Evolutionary conservation across 1,284 basidiomycete species (phyloP), one percentile per base, ranked within the genome.

Genomic region (Boletus semigastroideus): DNA sequence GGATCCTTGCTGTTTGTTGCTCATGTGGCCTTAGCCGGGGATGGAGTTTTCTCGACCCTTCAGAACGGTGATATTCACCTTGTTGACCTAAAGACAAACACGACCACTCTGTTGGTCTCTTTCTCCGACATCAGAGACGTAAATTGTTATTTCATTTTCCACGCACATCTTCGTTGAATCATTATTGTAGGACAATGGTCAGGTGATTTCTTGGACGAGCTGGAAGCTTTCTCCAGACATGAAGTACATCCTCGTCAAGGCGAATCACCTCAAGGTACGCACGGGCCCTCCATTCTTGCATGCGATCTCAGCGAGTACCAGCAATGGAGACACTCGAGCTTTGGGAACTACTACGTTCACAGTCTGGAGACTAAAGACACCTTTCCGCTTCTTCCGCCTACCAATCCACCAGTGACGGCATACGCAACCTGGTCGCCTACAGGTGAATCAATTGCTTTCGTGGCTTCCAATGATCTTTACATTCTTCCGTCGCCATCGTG

Each of bases 291-390:
- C 25, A 28, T 25, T 30, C 16, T 44, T n/a, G 5, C 2, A 13
- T 9, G 13, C 7, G 28, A 25, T 49, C 39, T 59, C 47, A 51
- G 31, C 30, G 5, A 27, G 20, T 34, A 46, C 51, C 57, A 92
- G 84, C 92, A 95, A 85, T 99, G 95, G 94, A 81, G 96, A 34
- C 82, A 90, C 68, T 97, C 94, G 9, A 86, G 83, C 48, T 88
- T 89, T 65, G 87, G 87, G 20, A 95, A 95, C 68, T 94, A 93
- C 64, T 97, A 90, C 71, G 77, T 98, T 19, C 90, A 89, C 75
- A 70, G 82, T 78, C 68, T 86, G 58, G 67, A 75, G 64, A 73
- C 79, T 55, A 77, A 80, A 57, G 62, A 66, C 25, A 94, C 94
- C 3, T 77, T 79, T 54, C 83, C 92, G 1, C 73, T 96, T 38